Percentiles rank a stretch among this genome's conserved stretches.
Conservation (phyloP, 345 rosid genomes). For the Pelargonium nanum region DNA sequence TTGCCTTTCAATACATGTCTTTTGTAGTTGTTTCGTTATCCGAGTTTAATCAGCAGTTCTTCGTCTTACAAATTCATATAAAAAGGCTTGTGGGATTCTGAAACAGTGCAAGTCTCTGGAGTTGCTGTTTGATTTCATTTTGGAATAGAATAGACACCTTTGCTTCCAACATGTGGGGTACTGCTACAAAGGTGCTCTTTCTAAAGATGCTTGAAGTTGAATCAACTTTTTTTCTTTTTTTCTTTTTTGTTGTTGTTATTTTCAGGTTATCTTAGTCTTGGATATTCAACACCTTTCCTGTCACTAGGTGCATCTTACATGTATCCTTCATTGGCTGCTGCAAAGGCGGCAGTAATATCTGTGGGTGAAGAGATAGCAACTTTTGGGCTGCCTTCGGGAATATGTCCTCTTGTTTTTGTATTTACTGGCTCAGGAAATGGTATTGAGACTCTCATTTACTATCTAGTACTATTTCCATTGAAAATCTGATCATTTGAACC, state of each 20-base stretch:
- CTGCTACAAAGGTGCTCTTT: too few species aligned
- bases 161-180: neutral
- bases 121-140: neutral
- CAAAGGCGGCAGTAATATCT: constrained; percentile 74
- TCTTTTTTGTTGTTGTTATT: neutral
- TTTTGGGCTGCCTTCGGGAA: constrained; percentile 64
- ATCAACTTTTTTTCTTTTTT: neutral
- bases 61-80: neutral
- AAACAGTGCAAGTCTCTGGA: neutral
- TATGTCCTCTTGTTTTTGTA: constrained; percentile 70
- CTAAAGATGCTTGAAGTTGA: neutral
- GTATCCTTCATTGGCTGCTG: constrained; percentile 79
- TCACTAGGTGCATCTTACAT: constrained; percentile 70
- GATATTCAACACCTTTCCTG: constrained; percentile 75
- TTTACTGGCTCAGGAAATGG: constrained; percentile 79
- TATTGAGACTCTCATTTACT: constrained; percentile 9
- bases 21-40: neutral
- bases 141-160: too few species aligned
- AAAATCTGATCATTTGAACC: neutral
- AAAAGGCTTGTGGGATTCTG: neutral
- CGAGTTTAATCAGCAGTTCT: neutral
- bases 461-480: neutral
- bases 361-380: constrained; percentile 80
- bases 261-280: constrained; percentile 71
- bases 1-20: neutral